Evolutionary conservation across 1,284 basidiomycete genomes (phyloP), one percentile per base, ranked within the genome.

Genomic region (Fomes fomentarius): DNA sequence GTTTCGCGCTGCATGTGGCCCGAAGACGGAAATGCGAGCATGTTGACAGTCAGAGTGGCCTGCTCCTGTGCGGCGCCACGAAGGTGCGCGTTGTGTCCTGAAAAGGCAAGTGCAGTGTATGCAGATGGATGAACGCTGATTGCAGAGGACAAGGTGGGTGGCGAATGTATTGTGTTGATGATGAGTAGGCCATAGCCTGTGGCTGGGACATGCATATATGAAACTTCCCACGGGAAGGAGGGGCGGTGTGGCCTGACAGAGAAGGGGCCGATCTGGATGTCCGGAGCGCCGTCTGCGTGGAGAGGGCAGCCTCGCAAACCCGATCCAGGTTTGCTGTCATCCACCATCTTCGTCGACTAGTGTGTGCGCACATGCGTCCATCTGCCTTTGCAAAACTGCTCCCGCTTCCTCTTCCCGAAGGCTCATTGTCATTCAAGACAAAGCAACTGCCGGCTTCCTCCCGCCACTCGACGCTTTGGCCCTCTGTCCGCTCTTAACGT

Each of bases 221-320:
- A 2, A 15, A 25, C 2, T 17, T 15, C 41, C 12, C 25, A n/a
- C 22, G 46, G 6, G 25, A 17, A 30, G 14, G 56, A 30, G 45
- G 41, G 48, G 28, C 59, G 43, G 55, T 53, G 51, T 46, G 49
- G 53, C 37, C 56, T 43, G 43, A 41, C 53, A 37, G 43, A n/a
- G n/a, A n/a, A 40, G 10, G 7, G 21, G 47, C 2, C 52, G 30
- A 33, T 40, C 43, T 49, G 47, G 51, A 11, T 53, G 39, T 54
- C 42, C 31, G 52, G 46, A 51, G 54, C 52, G 58, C 54, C 28
- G 26, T 21, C 21, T 21, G 9, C 19, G 9, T 4, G 17, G 38
- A 40, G 5, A 24, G 3, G n/a, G n/a, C n/a, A n/a, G n/a, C n/a
- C 15, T 15, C 21, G 19, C 38, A 11, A 19, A 22, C 10, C 10